phyloP scores from a whole-genome alignment of 2,329 filamentous ascomycete genomes.

The Colletotrichum siamense region DNA sequence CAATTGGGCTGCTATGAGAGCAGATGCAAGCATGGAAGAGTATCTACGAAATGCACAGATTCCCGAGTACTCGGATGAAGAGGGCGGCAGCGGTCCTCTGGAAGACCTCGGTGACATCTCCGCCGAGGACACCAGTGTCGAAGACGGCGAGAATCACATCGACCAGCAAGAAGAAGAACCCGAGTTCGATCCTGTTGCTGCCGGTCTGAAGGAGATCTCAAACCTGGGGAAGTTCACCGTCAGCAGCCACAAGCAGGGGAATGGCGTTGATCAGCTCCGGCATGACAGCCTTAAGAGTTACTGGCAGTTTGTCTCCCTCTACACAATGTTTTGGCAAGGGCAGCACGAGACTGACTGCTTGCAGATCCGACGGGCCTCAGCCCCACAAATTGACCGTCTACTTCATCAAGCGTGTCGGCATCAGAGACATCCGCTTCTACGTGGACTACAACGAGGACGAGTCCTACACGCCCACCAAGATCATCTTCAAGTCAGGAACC shows the following conservation, averaged over 20 bases:
- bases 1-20: constrained; percentile 21
- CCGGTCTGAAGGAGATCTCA: constrained; percentile 80
- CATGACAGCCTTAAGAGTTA: constrained; percentile 75
- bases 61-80: constrained; percentile 20
- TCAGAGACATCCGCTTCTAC: constrained; percentile 79
- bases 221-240: constrained; percentile 85
- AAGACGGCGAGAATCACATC: constrained; percentile 31
- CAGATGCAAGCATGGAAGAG: constrained; percentile 15
- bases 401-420: constrained; percentile 82
- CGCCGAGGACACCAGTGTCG: constrained; percentile 33
- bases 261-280: constrained; percentile 77
- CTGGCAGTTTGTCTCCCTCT: constrained; percentile 70
- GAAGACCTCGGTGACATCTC: constrained; percentile 21
- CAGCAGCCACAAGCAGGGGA: constrained; percentile 81
- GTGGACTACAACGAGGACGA: constrained; percentile 94
- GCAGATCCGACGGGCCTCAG: constrained; percentile 80
- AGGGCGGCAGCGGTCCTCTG: constrained; percentile 3
- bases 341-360: background rate
- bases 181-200: constrained; percentile 58
- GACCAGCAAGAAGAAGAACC: constrained; percentile 35
- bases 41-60: constrained; percentile 14
- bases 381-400: constrained; percentile 84
- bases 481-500: constrained; percentile 87
- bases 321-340: background rate
- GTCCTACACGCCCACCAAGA: constrained; percentile 94